Conservation (phyloP, 2,329 filamentous ascomycete genomes). For the Aspergillus chevalieri region DNA sequence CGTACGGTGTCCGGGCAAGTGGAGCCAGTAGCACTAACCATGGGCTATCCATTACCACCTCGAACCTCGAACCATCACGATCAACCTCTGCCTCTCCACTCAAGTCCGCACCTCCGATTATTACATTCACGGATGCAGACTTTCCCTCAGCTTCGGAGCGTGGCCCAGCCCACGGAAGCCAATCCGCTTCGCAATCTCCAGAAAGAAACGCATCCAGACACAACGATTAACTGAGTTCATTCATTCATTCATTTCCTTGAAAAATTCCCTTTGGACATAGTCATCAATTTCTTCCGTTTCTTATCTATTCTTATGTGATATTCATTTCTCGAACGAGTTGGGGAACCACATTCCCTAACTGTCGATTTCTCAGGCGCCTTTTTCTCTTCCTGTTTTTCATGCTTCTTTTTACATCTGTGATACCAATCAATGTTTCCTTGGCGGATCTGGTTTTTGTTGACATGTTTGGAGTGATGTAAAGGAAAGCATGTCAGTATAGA, state of each 20-base stretch:
- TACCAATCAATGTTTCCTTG: background rate
- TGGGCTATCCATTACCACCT: conserved; percentile 24
- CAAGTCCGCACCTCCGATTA: conserved; percentile 26
- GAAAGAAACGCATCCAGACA: conserved; percentile 6
- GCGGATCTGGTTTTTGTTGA: background rate
- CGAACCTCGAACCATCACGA: conserved; percentile 21
- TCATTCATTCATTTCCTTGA: conserved; percentile 13
- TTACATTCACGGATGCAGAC: conserved; percentile 22
- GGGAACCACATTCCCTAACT: no score
- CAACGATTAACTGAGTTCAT: conserved; percentile 6
- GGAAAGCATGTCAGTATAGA: background rate
- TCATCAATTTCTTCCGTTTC: background rate
- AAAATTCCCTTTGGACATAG: background rate
- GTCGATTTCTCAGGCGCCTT: no score
- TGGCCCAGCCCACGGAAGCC: conserved; percentile 24
- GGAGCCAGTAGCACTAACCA: conserved; percentile 22
- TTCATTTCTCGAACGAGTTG: no score
- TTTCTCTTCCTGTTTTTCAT: no score
- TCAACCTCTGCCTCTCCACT: conserved; percentile 17
- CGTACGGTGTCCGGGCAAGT: conserved; percentile 28
- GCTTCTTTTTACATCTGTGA: background rate
- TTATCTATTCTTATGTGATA: background rate
- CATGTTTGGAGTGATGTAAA: background rate
- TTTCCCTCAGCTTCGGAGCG: conserved; percentile 14
- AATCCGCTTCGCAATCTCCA: conserved; percentile 10